Evolutionary conservation across 2,329 filamentous ascomycete species (phyloP), one percentile per base, ranked within the genome.

Genomic region (Chaetomiaceae sp.): DNA sequence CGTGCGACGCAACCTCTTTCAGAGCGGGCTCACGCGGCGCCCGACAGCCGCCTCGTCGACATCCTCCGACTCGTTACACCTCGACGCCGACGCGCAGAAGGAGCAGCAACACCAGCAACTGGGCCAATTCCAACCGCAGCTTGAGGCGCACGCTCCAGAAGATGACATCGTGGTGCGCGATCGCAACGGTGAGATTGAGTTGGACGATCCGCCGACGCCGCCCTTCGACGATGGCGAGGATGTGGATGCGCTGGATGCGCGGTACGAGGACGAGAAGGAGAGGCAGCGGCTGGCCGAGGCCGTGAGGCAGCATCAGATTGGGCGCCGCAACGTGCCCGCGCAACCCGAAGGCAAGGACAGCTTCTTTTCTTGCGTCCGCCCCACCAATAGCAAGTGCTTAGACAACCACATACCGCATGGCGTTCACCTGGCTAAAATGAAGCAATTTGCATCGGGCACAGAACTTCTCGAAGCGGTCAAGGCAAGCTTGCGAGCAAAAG

Each of bases 381-480:
- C 27, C 15, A 26, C 20, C n/a, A 20, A 27, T 22, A 17, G 38
- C 38, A 35, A 24, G 15, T 30, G 30, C 30, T 32, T 24, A 32
- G 30, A 11, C 26, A 12, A n/a, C 19, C 24, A 26, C 17, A 26
- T 32, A 4, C 30, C 24, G 14, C 8, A n/a, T 39, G 27, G 14
- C 32, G 26, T 29, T 17, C n/a, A 29, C 15, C 33, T 36, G 37
- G 19, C 51, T 37, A 51, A 56, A 36, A 48, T 49, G 8, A 20
- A 40, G 18, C 37, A 41, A 29, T 48, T 38, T 29, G 27, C 22
- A 27, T 39, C 46, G 22, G 49, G 36, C 39, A 18, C 49, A 82
- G 86, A 89, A 64, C 73, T 90, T 3, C 70, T 88, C 20, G 80
- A 84, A 53, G 75, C 80, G 18, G 76, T 89, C 38, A 78, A 79